Evolutionary conservation across 2,329 filamentous ascomycete species (phyloP).

Genomic region (Grosmannia clavigera): DNA sequence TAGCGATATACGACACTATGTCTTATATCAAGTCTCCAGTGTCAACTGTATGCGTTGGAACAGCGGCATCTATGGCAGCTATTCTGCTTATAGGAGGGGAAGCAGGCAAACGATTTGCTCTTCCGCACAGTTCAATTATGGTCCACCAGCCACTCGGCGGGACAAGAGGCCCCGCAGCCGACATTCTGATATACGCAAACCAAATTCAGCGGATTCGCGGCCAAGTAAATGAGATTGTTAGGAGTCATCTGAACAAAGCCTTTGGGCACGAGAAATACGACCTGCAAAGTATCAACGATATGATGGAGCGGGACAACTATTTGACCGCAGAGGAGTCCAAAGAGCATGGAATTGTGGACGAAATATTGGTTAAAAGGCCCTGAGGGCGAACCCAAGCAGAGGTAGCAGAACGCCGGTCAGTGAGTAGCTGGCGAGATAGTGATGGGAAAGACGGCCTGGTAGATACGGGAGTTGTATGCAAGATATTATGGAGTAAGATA

Average conservation of each 20-base stretch:
- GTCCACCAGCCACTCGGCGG: conserved; percentile 86
- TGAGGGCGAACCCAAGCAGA: conserved; percentile 8
- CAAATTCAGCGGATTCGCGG: conserved; percentile 82
- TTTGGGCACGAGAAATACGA: conserved; percentile 64
- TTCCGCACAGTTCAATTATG: conserved; percentile 95
- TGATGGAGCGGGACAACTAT: conserved; percentile 97
- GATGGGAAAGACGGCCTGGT: too few species aligned
- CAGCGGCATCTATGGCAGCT: conserved; percentile 90
- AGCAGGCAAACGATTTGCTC: conserved; percentile 70
- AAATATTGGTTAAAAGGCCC: conserved; percentile 61
- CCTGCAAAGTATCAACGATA: conserved; percentile 73
- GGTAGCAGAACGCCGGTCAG: not conserved
- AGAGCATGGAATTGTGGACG: conserved; percentile 83
- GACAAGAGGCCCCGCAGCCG: conserved; percentile 52
- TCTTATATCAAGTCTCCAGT: conserved; percentile 88
- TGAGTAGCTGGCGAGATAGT: not conserved
- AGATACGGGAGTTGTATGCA: too few species aligned
- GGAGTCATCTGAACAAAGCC: conserved; percentile 67
- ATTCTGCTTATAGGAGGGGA: conserved; percentile 78
- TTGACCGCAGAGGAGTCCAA: conserved; percentile 79
- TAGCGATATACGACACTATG: conserved; percentile 98
- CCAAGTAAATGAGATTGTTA: conserved; percentile 84
- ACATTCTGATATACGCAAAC: conserved; percentile 94
- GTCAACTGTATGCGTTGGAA: conserved; percentile 87
- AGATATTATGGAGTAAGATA: too few species aligned